Evolutionary conservation across 2,329 filamentous ascomycete genomes (phyloP), one percentile per base, ranked within the genome.

Genomic region (Clathrospora elynae): DNA sequence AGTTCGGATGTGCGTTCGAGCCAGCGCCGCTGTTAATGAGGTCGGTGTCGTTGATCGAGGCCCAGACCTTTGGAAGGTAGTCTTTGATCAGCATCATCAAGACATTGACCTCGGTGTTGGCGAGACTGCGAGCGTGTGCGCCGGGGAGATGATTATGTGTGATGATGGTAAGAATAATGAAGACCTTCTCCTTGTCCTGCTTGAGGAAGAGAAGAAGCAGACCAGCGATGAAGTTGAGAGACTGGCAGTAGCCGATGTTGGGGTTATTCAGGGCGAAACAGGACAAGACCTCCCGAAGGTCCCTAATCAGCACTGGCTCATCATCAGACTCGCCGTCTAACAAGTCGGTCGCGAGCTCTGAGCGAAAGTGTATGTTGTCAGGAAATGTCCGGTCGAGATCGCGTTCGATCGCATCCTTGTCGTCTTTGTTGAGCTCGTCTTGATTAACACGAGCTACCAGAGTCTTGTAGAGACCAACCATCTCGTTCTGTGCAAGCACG

Each of bases 301-400:
- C 85, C 24, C 84, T 79, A 38, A 97, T 86, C 60, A 96, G 89
- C 9, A 82, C 78, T 0, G 88, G 89, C 72, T 96, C 90, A 11
- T 59, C 74, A 18, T 55, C 49, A 4, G 73, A 33, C 11, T 55
- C 55, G n/a, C 56, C 58, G 22, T 66, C 59, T 5, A 62, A 54
- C 5, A 63, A 46, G 36, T 64, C 62, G 22, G 57, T 62, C 1
- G 63, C 63, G n/a, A 65, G 63, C 18, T 72, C 58, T 6, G 89
- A 87, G 61, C 93, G 93, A 74, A 96, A 97, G 53, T 83, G 84
- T 42, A 95, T 79, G 59, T 97, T 96, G 73, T 97, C 92, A 0
- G 92, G 92, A 62, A 96, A 97, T 0, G 92, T 96, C 26, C 92
- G 84, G 71, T 96, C 88, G 14, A 97, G 76, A 69, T 97, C 92